Evolutionary conservation across 108 stramenopile species (phyloP).

Genomic region (Epithemia pelagica): DNA sequence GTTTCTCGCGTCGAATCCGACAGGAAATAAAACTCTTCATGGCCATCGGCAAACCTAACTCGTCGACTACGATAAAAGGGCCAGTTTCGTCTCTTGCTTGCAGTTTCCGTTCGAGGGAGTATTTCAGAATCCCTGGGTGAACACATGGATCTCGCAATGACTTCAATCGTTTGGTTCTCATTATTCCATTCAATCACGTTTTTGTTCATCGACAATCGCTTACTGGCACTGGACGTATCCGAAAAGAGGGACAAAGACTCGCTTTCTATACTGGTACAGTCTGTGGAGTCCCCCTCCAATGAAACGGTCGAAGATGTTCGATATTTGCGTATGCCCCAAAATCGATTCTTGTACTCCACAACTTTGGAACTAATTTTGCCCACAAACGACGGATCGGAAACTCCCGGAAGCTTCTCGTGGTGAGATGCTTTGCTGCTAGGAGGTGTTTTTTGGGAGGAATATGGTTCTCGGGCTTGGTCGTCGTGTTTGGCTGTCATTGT

Average conservation of each 20-base stretch:
- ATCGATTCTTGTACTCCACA: background rate
- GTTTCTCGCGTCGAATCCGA: too few species aligned
- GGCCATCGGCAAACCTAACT: conserved; percentile 1
- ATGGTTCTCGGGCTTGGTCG: background rate
- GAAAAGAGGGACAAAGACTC: background rate
- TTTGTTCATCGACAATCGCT: background rate
- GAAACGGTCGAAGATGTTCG: background rate
- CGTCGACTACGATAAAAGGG: background rate
- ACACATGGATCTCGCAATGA: background rate
- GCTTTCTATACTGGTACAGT: background rate
- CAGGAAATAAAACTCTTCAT: conserved; percentile 7
- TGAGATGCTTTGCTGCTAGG: background rate
- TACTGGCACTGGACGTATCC: background rate
- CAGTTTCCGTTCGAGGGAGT: too few species aligned
- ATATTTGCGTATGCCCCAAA: background rate
- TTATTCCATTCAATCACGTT: background rate
- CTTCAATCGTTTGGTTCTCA: background rate
- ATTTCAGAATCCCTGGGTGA: background rate
- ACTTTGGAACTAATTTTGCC: background rate
- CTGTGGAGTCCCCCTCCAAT: background rate
- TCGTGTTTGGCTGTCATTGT: background rate
- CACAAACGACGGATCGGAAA: background rate
- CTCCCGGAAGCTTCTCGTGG: background rate
- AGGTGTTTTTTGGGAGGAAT: background rate
- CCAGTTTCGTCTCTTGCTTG: background rate